phyloP scores from a whole-genome alignment of 2,329 filamentous ascomycete genomes.

The Penicillium sp. region DNA sequence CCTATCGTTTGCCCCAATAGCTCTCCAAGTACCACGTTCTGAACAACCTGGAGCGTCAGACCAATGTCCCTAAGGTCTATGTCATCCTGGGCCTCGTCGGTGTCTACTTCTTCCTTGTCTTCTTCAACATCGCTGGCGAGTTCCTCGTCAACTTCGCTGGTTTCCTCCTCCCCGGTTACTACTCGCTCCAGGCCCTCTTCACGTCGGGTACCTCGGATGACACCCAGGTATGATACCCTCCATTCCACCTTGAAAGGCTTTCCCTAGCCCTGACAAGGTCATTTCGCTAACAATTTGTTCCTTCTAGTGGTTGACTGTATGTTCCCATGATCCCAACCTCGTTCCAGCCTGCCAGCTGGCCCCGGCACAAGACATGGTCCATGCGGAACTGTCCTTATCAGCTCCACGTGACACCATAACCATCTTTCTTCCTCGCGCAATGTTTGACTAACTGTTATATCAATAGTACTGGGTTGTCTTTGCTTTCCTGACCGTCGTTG shows the following conservation, averaged over 20 bases:
- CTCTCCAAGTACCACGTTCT: constrained; percentile 69
- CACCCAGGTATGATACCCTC: constrained; percentile 63
- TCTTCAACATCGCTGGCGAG: constrained; percentile 72
- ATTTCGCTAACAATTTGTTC: constrained; percentile 23
- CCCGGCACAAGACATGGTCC: constrained; percentile 10
- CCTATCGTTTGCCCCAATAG: constrained; percentile 42
- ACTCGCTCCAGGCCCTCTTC: constrained; percentile 68
- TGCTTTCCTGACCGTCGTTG: constrained; percentile 67
- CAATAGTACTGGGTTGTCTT: constrained; percentile 69
- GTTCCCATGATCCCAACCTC: constrained; percentile 32
- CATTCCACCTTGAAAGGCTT: constrained; percentile 6
- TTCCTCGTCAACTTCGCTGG: constrained; percentile 71
- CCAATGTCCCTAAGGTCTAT: constrained; percentile 70
- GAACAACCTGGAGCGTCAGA: constrained; percentile 71
- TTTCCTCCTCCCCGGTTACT: constrained; percentile 68
- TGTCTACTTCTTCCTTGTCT: constrained; percentile 72
- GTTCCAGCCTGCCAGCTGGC: constrained; percentile 7
- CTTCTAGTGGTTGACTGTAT: constrained; percentile 63
- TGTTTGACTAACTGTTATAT: constrained; percentile 16
- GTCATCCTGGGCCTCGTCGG: constrained; percentile 66
- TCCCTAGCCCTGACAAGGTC: not conserved
- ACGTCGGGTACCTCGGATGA: constrained; percentile 64
- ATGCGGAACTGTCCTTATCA: constrained; percentile 17
- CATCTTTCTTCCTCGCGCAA: constrained; percentile 1
- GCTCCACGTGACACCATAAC: constrained; percentile 35